Percentiles rank a stretch among this genome's conserved stretches.
Conservation (phyloP, 2,329 filamentous ascomycete species). For the Penicillium fuscoglaucum region DNA sequence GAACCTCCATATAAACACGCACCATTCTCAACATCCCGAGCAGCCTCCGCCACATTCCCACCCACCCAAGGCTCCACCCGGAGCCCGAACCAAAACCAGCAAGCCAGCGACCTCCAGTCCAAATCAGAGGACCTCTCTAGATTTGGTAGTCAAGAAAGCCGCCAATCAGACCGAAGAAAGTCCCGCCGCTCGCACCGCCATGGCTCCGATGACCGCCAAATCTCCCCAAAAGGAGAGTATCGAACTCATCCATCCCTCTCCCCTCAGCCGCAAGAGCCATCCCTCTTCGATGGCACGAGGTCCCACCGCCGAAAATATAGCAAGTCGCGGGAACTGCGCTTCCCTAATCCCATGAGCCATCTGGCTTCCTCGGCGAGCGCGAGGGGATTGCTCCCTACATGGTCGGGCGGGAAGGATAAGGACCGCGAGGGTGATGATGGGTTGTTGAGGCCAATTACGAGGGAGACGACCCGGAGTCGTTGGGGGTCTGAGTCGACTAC, state of each 20-base stretch:
- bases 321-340: constrained; percentile 34
- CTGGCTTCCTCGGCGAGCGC: constrained; percentile 33
- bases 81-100: neutral
- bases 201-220: neutral
- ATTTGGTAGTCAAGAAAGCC: constrained; percentile 1
- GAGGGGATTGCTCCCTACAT: constrained; percentile 34
- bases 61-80: neutral
- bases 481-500: constrained; percentile 37
- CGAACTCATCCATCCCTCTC: constrained; percentile 6
- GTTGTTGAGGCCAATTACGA: constrained; percentile 32
- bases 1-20: constrained; percentile 15
- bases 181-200: neutral
- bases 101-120: neutral
- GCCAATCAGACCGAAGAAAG: neutral
- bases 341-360: constrained; percentile 38
- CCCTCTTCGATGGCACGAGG: constrained; percentile 15
- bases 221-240: constrained; percentile 5
- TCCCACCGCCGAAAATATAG: constrained; percentile 31
- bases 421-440: constrained; percentile 34
- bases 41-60: constrained; percentile 23
- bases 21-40: constrained; percentile 19
- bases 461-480: constrained; percentile 34
- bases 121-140: neutral
- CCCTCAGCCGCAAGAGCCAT: constrained; percentile 11
- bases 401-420: constrained; percentile 32